Percentiles rank a stretch among this genome's conserved stretches.
Conservation (phyloP, 108 stramenopile species). For the Cyclotella kingstonii region DNA sequence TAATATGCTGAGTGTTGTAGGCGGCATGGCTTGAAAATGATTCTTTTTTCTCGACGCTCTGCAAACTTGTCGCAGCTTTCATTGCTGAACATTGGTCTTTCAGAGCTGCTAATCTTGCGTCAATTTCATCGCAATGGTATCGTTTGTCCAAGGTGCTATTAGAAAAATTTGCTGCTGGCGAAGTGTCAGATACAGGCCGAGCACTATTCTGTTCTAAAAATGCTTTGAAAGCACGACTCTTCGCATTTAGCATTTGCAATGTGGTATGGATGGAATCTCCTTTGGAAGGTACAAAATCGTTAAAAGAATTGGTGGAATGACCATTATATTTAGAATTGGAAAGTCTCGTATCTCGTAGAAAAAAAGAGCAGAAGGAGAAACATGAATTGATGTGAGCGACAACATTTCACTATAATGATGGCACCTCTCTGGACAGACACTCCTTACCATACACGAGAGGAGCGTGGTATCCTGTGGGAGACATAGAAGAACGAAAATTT, state of each 20-base stretch:
- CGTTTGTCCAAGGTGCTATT: background rate
- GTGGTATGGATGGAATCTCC: constrained; percentile 1
- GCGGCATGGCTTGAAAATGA: background rate
- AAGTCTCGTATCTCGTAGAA: too few relatives aligned
- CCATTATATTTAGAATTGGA: background rate
- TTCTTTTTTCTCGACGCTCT: background rate
- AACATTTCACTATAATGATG: too few relatives aligned
- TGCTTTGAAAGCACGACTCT: constrained; percentile 2
- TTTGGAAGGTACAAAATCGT: background rate
- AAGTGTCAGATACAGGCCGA: background rate
- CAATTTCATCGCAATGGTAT: constrained; percentile 11
- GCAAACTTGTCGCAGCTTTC: too few relatives aligned
- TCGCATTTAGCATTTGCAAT: constrained; percentile 1
- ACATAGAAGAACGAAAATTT: background rate
- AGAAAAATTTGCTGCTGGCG: background rate
- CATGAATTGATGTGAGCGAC: too few relatives aligned
- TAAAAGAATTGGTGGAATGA: background rate
- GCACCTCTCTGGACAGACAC: too few relatives aligned
- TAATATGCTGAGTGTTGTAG: background rate
- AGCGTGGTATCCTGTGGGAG: background rate
- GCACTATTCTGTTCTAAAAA: background rate
- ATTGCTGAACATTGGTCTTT: constrained; percentile 1
- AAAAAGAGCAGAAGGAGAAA: too few relatives aligned
- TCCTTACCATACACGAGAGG: too few relatives aligned
- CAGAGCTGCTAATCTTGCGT: constrained; percentile 3